Evolutionary conservation across 2,329 filamentous ascomycete species (phyloP).

Genomic region (Alternaria sp.): DNA sequence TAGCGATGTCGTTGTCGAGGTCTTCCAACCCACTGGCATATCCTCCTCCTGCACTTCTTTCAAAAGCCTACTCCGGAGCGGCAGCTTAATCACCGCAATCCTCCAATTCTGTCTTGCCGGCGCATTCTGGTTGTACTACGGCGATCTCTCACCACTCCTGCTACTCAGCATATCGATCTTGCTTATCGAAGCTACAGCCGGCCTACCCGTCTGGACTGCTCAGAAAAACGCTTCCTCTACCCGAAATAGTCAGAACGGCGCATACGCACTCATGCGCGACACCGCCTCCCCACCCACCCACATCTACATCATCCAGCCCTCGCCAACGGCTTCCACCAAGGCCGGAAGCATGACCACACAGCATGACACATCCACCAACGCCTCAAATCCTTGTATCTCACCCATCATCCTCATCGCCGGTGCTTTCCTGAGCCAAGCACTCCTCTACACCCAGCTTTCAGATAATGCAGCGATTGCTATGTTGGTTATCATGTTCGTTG

Average conservation of each 20-base stretch:
- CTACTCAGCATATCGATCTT: neutral
- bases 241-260: accelerated
- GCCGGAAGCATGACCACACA: neutral
- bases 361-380: neutral
- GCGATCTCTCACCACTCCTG: neutral
- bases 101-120: neutral
- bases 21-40: neutral
- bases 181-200: neutral
- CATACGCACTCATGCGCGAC: neutral
- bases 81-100: neutral
- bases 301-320: neutral
- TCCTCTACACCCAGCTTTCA: neutral
- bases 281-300: neutral
- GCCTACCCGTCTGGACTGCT: neutral
- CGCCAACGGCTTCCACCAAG: neutral
- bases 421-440: neutral
- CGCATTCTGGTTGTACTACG: neutral
- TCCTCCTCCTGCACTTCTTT: neutral
- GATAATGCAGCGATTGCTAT: neutral
- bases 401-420: neutral
- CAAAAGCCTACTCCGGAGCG: neutral
- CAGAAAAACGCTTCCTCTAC: neutral
- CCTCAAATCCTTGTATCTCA: neutral
- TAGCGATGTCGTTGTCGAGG: neutral
- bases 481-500: neutral